Evolutionary conservation across 306 rosid species (phyloP).

Genomic region (Amphicarpaea edgeworthii): DNA sequence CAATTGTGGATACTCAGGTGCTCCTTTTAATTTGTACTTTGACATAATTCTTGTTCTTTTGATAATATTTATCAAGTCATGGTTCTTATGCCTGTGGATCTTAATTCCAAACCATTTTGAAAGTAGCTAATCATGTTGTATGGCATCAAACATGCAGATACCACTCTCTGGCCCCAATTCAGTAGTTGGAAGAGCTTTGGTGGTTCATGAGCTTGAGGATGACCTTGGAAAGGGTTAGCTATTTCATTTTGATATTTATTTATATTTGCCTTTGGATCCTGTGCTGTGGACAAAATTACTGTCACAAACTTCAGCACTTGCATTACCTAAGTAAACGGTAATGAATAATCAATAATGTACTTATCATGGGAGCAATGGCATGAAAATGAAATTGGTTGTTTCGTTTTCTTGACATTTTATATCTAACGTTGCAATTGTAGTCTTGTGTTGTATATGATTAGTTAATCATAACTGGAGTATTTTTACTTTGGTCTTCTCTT

Average conservation of each 20-base stretch:
- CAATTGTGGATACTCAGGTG: conserved; percentile 82
- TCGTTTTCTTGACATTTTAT: conserved; percentile 23
- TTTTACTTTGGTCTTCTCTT: conserved; percentile 39
- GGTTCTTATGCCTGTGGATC: background rate
- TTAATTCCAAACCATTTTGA: background rate
- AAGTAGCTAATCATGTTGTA: conserved; percentile 21
- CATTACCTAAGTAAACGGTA: conserved; percentile 5
- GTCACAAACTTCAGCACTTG: conserved; percentile 28
- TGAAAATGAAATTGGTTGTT: conserved; percentile 38
- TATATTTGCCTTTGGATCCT: conserved; percentile 1
- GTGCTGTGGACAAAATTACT: conserved; percentile 33
- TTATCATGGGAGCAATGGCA: conserved; percentile 17
- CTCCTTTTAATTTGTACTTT: conserved; percentile 15
- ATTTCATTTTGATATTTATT: conserved; percentile 42
- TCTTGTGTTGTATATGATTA: conserved; percentile 16
- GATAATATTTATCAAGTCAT: background rate
- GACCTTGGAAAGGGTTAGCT: conserved; percentile 89
- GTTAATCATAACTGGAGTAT: conserved; percentile 7
- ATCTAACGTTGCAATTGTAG: conserved; percentile 4
- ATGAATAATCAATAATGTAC: conserved; percentile 6
- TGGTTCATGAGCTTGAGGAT: conserved; percentile 87
- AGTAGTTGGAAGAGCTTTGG: conserved; percentile 86
- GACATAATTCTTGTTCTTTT: conserved; percentile 2
- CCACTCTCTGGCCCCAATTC: conserved; percentile 79
- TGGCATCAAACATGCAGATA: conserved; percentile 57